These are phyloP conservation scores for Ceratocystis diversiconidia DNA, from an alignment of 2,329 filamentous ascomycete species.

Conservation along the genomic window DNA sequence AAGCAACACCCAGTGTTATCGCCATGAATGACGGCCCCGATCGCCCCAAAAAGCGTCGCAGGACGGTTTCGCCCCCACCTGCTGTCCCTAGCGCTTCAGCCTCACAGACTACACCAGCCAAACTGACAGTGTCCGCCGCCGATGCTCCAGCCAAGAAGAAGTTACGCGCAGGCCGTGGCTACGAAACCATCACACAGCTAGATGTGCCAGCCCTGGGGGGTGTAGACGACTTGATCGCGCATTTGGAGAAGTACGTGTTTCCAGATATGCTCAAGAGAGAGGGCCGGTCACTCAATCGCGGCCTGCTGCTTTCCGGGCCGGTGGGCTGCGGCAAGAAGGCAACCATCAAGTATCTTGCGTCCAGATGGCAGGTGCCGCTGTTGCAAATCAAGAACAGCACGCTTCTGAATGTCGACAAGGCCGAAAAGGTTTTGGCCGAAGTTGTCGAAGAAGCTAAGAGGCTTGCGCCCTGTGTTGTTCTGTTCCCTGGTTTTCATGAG, in stretches of 20 bases:
- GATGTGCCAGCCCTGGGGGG: constrained; percentile 23
- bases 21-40: constrained; percentile 23
- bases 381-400: constrained; percentile 36
- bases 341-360: constrained; percentile 59
- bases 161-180: constrained; percentile 23
- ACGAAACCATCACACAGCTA: constrained; percentile 23
- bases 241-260: constrained; percentile 17
- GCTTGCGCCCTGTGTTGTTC: constrained; percentile 75
- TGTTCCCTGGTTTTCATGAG: constrained; percentile 77
- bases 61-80: constrained; percentile 18
- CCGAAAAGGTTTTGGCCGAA: constrained; percentile 29
- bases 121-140: constrained; percentile 15
- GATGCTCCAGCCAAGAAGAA: constrained; percentile 22
- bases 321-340: constrained; percentile 71
- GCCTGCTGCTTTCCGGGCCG: constrained; percentile 64
- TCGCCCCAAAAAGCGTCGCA: constrained; percentile 25
- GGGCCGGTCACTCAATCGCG: constrained; percentile 23
- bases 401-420: constrained; percentile 28
- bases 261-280: constrained; percentile 15
- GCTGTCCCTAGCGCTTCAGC: background rate
- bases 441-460: constrained; percentile 58
- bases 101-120: constrained; percentile 4
- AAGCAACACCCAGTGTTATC: constrained; percentile 10
- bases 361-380: constrained; percentile 57
- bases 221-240: constrained; percentile 20